These are phyloP conservation scores for Xylariales sp. DNA, from an alignment of 2,329 filamentous ascomycete genomes.

Conservation along the genomic window DNA sequence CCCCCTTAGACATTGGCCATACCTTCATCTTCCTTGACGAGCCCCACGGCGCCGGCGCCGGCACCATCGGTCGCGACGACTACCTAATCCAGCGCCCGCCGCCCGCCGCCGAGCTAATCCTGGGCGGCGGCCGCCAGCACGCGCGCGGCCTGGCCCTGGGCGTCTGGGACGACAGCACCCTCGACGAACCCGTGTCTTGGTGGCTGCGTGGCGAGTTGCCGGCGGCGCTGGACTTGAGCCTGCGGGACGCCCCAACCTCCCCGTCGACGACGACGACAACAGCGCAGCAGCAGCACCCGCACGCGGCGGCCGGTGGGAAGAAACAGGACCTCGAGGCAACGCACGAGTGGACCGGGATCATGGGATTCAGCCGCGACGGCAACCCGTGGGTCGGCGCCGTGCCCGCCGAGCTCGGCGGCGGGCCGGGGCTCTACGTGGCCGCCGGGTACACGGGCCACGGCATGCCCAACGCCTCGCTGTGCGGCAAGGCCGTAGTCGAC, in stretches of 20 bases:
- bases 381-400: slow-evolving; percentile 68
- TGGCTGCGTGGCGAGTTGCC: slow-evolving; percentile 48
- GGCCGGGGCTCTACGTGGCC: slow-evolving; percentile 55
- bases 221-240: slow-evolving; percentile 35
- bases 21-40: slow-evolving; percentile 60
- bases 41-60: slow-evolving; percentile 13
- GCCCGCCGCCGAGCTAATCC: slow-evolving; percentile 56
- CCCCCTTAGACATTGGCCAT: slow-evolving; percentile 38
- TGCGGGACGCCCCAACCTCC: slow-evolving; percentile 9
- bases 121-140: slow-evolving; percentile 64
- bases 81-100: slow-evolving; percentile 70
- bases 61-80: slow-evolving; percentile 49
- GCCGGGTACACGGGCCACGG: slow-evolving; percentile 72
- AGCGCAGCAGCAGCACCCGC: slow-evolving; percentile 1
- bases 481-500: slow-evolving; percentile 57
- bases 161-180: slow-evolving; percentile 52
- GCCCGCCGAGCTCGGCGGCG: slow-evolving; percentile 46
- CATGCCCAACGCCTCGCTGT: slow-evolving; percentile 69
- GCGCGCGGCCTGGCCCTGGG: slow-evolving; percentile 50
- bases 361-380: slow-evolving; percentile 68
- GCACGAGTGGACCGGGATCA: slow-evolving; percentile 75
- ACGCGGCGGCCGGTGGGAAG: too few relatives aligned
- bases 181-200: slow-evolving; percentile 50
- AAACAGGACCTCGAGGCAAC: slow-evolving; percentile 43
- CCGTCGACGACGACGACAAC: not conserved